Conservation (phyloP, 2,329 filamentous ascomycete species). For the Sclerotinia sclerotiorum region DNA sequence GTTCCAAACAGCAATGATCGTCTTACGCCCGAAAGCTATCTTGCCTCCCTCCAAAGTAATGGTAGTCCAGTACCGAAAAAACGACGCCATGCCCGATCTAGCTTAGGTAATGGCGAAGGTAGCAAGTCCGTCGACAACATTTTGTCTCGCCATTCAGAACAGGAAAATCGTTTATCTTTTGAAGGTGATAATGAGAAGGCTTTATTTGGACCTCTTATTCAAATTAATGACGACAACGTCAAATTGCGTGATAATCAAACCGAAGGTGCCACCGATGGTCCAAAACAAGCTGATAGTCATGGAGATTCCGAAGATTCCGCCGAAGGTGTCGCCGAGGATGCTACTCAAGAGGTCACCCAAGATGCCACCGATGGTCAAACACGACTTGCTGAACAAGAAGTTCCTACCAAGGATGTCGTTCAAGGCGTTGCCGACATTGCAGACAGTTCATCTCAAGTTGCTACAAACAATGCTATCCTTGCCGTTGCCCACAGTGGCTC, state of each 20-base stretch:
- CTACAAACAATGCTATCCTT: neutral
- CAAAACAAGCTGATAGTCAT: neutral
- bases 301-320: neutral
- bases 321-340: neutral
- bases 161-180: neutral
- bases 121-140: neutral
- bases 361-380: neutral
- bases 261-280: neutral
- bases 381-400: too few species aligned
- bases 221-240: neutral
- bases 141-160: neutral
- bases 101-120: neutral
- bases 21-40: neutral
- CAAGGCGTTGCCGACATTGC: neutral
- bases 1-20: neutral
- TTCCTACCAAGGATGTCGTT: neutral
- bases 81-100: neutral
- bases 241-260: neutral
- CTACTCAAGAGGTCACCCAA: neutral
- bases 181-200: neutral
- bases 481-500: neutral
- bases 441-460: neutral
- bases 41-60: neutral
- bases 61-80: constrained; percentile 4
- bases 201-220: neutral